phyloP scores from a whole-genome alignment of 441 rosid species.

The Capsella rubella region DNA sequence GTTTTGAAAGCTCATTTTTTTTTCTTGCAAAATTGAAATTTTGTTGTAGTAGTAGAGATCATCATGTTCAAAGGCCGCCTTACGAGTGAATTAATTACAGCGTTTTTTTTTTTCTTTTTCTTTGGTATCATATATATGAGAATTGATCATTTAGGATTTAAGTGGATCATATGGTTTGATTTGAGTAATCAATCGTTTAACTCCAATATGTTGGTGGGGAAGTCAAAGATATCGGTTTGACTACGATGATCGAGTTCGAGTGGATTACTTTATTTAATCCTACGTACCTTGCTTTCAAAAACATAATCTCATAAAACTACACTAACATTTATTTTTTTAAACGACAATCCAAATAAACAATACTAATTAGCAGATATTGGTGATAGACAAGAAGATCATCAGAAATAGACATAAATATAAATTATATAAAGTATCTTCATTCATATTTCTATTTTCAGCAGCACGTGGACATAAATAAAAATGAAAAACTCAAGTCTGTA shows the following conservation, averaged over 20 bases:
- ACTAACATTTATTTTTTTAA: neutral
- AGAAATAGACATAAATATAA: neutral
- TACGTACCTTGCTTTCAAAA: neutral
- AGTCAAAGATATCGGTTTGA: conserved; percentile 44
- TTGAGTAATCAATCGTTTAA: conserved; percentile 3
- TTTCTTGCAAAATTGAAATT: neutral
- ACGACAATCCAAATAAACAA: neutral
- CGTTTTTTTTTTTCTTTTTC: too few species aligned
- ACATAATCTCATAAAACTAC: conserved; percentile 8
- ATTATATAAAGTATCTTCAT: neutral
- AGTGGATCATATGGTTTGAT: conserved; percentile 19
- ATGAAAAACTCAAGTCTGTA: neutral
- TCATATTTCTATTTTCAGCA: neutral
- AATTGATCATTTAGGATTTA: neutral
- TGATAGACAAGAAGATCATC: neutral
- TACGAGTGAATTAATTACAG: neutral
- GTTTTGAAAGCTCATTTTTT: neutral
- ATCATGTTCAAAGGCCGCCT: neutral
- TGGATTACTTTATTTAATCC: conserved; percentile 2
- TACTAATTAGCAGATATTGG: neutral
- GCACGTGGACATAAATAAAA: neutral
- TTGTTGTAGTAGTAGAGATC: neutral
- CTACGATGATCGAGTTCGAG: conserved; percentile 18
- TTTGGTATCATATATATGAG: neutral
- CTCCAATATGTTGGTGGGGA: conserved; percentile 14